Evolutionary conservation across 306 rosid genomes (phyloP), one percentile per base, ranked within the genome.

Genomic region (Carpinus fangiana): DNA sequence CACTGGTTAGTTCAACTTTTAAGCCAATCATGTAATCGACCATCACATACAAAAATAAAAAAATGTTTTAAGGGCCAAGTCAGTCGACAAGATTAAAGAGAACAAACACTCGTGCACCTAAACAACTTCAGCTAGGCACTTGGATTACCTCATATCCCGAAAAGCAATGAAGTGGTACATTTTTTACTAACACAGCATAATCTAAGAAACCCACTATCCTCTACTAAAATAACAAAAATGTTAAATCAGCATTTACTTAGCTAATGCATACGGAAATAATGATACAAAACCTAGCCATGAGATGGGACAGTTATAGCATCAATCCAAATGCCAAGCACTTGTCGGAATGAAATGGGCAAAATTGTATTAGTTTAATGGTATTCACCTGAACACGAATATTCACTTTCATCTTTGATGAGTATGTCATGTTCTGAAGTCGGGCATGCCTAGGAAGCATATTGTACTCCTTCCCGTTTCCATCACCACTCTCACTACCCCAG

Each of bases 341-440:
- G 46, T 64, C 23, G 14, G 18, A 34, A 62, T 31, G 43, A 31
- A 31, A 62, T 28, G 10, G 46, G 43, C 17, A 31, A 62, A 61
- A 62, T 34, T 3, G 20, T 31, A 62, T 4, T 14, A 12, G 18
- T 56, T 11, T 45, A 8, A 23, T 9, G 21, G 36, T 72, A 51
- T 76, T 83, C 57, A 96, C 99, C 99, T 96, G 83, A 54, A 93
- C 74, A 43, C 79, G 73, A 68, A 90, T 74, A 20, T 76, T 53
- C 52, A 89, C 86, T 82, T 85, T 91, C 79, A 96, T 89, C 73
- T 89, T 88, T 0, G 98, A 77, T 2, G 97, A 84, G 52, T 93
- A 96, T 0, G 99, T 93, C 99, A 96, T 96, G 80, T 93, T 96
- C 86, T 93, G 99, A 28, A 96, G 82, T 2, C 99, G 82, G 20